Percentiles rank a stretch among this genome's conserved stretches.
Evolutionary conservation across 805 yeast genomes (phyloP).

Genomic region (Vanderwaltozyma yarrowii): DNA sequence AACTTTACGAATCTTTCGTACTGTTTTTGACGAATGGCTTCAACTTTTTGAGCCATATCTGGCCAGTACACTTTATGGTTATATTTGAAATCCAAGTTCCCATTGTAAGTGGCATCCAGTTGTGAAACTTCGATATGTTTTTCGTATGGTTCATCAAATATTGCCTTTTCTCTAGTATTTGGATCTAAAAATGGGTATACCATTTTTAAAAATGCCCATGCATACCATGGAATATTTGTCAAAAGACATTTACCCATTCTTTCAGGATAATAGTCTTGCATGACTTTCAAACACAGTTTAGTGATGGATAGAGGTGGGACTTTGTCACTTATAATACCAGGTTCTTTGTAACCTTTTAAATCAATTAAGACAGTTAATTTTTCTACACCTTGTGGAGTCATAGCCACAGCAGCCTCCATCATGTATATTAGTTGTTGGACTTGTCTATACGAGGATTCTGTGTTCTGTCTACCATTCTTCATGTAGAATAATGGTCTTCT

Average conservation of each 20-base stretch:
- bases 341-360: slow-evolving; percentile 36
- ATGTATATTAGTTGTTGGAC: slow-evolving; percentile 48
- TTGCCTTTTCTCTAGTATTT: slow-evolving; percentile 45
- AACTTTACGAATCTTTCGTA: slow-evolving; percentile 31
- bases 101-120: slow-evolving; percentile 39
- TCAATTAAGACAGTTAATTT: slow-evolving; percentile 45
- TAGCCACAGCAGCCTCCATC: slow-evolving; percentile 43
- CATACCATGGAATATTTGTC: slow-evolving; percentile 48
- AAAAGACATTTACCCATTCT: slow-evolving; percentile 44
- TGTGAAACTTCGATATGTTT: slow-evolving; percentile 45
- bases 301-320: slow-evolving; percentile 43
- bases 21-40: slow-evolving; percentile 29
- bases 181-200: slow-evolving; percentile 52
- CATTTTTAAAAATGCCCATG: slow-evolving; percentile 45
- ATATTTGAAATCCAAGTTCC: slow-evolving; percentile 39
- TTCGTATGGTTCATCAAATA: slow-evolving; percentile 48
- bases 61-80: slow-evolving; percentile 46
- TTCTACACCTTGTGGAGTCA: slow-evolving; percentile 52
- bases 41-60: slow-evolving; percentile 36
- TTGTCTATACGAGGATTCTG: slow-evolving; percentile 40
- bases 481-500: slow-evolving; percentile 44
- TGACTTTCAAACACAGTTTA: slow-evolving; percentile 39
- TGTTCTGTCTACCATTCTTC: slow-evolving; percentile 46
- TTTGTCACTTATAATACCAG: slow-evolving; percentile 30
- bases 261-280: slow-evolving; percentile 52